These are phyloP conservation scores for Candida ovalis DNA, from an alignment of 805 yeast genomes.

Conservation along the genomic window DNA sequence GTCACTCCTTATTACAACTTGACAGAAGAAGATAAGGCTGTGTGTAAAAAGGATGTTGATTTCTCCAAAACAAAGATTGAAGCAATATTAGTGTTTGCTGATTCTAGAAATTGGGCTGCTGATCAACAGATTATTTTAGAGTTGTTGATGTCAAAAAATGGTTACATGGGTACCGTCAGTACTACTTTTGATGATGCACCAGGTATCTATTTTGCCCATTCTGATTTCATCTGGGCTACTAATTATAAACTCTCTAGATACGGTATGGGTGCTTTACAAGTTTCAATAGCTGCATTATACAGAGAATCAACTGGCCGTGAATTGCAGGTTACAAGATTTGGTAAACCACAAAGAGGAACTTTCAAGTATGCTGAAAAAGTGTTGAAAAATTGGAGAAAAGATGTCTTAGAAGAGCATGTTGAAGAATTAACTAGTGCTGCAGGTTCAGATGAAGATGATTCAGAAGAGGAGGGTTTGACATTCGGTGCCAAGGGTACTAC, in stretches of 20 bases:
- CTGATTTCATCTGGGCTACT: constrained; percentile 92
- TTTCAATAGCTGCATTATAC: constrained; percentile 79
- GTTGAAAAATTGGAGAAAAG: constrained; percentile 72
- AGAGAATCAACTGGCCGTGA: constrained; percentile 82
- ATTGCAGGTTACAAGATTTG: constrained; percentile 75
- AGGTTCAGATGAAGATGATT: constrained; percentile 19
- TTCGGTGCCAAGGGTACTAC: constrained; percentile 13
- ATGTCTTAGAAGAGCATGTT: constrained; percentile 70
- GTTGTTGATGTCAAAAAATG: constrained; percentile 67
- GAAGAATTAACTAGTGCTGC: constrained; percentile 34
- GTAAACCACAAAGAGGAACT: constrained; percentile 87
- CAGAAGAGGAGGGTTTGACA: constrained; percentile 21
- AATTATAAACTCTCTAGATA: constrained; percentile 77
- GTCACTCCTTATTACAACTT: constrained; percentile 80
- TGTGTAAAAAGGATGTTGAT: constrained; percentile 55
- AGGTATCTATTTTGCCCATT: constrained; percentile 81
- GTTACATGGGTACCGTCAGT: constrained; percentile 80
- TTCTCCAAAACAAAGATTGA: constrained; percentile 66
- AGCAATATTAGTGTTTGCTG: constrained; percentile 86
- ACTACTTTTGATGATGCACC: constrained; percentile 75
- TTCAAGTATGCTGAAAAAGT: constrained; percentile 81
- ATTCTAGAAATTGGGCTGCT: constrained; percentile 89
- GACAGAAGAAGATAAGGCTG: constrained; percentile 63
- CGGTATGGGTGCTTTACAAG: constrained; percentile 94
- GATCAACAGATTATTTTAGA: constrained; percentile 89